Base-by-base conservation (phyloP, 257 asterid species). In the Nicotiana tabacum region DNA sequence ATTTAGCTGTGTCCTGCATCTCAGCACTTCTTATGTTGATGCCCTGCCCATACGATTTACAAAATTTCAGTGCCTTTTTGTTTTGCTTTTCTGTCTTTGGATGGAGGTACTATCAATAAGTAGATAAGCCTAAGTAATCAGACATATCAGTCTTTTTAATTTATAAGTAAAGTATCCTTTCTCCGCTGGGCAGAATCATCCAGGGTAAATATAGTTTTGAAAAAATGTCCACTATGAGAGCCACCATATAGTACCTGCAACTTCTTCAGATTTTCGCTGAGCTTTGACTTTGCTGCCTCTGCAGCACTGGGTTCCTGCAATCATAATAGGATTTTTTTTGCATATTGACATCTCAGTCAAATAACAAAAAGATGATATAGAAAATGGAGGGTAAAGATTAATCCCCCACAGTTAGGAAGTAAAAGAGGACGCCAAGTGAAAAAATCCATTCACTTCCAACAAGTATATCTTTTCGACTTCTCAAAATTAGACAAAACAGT, bases 1-100 rank as follows among this genome's bases (percentile, higher is more conserved):
- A 95, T 10, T 83, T 89, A 2, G 99, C 96, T 4, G 96, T 86
- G 81, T 95, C 98, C 79, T 95, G 97, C 99, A 95, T 95, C 86
- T 95, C 98, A 0, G 86, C 85, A 53, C 97, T 92, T 89, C 88
- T 92, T 87, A 94, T 43, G 91, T 82, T 92, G 89, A 95, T 90
- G 16, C 99, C 96, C 98, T 95, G 92, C 88, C 39, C 65, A 77
- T 24, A 1, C 43, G 27, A 48, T 74, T 74, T 11, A 74, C 27
- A 15, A 51, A 74, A 27, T n/a, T 15, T 74, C 64, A 74, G 46
- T 13, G 29, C 43, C 27, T 74, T 74, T 48, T n/a, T 27, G 64
- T 29, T 27, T 16, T 46, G 8, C 21, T 21, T 21, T 21, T 21
- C 21, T 21, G 21, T 21, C 21, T 21, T 21, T 21, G 21, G 21